Conservation (phyloP, 257 asterid species). For the Ocimum tenuiflorum region DNA sequence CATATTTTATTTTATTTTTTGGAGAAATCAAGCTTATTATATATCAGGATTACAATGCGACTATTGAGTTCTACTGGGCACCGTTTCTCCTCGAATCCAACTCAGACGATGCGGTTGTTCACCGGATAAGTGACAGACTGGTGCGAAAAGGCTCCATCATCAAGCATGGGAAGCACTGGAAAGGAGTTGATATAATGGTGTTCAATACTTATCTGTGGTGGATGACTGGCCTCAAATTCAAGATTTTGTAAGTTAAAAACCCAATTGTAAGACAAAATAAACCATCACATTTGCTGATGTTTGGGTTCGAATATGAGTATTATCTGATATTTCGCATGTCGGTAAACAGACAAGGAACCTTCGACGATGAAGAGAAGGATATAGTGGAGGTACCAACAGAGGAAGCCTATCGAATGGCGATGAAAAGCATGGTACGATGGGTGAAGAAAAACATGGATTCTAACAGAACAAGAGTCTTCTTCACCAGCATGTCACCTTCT, state of each 20-base stretch:
- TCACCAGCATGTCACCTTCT: constrained; percentile 68
- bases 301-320: no score
- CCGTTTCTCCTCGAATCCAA: constrained; percentile 58
- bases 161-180: constrained; percentile 55
- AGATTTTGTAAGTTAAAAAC: constrained; percentile 23
- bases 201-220: constrained; percentile 59
- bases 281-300: no score
- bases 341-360: constrained; percentile 34
- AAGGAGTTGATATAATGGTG: constrained; percentile 51
- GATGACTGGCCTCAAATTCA: constrained; percentile 45
- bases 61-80: constrained; percentile 58
- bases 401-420: constrained; percentile 59
- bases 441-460: constrained; percentile 47
- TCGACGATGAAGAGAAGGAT: constrained; percentile 44
- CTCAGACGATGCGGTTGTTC: constrained; percentile 38
- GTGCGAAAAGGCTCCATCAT: constrained; percentile 52
- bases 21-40: no score
- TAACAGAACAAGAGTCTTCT: constrained; percentile 44
- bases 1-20: no score
- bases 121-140: constrained; percentile 34
- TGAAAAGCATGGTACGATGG: constrained; percentile 63
- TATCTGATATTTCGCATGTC: background rate
- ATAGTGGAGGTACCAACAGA: constrained; percentile 40
- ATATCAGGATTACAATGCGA: constrained; percentile 48
- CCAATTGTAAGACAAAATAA: background rate